Percentiles rank a stretch among this genome's conserved stretches.
Conservation (phyloP, 495 filamentous ascomycete genomes). For the Penicillium flavigenum region DNA sequence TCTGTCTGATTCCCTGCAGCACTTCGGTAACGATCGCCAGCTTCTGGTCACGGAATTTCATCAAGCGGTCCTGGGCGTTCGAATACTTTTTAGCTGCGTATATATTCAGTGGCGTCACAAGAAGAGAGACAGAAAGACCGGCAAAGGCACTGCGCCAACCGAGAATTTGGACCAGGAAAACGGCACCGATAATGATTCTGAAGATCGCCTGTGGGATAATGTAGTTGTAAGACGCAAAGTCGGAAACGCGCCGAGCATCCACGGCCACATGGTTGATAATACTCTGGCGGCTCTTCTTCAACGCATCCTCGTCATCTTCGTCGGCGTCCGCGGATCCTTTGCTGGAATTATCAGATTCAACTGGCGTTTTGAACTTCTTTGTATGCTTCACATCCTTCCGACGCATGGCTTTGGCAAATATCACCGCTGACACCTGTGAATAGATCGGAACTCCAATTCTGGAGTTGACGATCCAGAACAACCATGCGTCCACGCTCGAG, state of each 20-base stretch:
- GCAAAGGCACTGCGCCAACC: conserved; percentile 70
- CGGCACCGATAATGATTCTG: conserved; percentile 62
- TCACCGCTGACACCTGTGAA: conserved; percentile 65
- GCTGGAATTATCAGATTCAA: conserved; percentile 16
- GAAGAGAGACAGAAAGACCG: conserved; percentile 61
- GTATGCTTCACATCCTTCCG: conserved; percentile 70
- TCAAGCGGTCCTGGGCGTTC: conserved; percentile 65
- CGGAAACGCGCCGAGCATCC: conserved; percentile 69
- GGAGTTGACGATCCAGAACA: conserved; percentile 65
- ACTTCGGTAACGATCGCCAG: conserved; percentile 78
- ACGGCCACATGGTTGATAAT: conserved; percentile 79
- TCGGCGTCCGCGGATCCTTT: conserved; percentile 34
- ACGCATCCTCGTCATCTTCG: conserved; percentile 51
- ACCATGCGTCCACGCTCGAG: conserved; percentile 59
- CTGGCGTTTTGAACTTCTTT: conserved; percentile 39
- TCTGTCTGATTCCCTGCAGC: conserved; percentile 78
- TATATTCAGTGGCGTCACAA: conserved; percentile 69
- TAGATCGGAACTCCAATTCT: conserved; percentile 64
- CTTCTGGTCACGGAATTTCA: conserved; percentile 78
- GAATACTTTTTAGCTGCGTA: conserved; percentile 67
- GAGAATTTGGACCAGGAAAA: conserved; percentile 66
- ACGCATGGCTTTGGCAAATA: conserved; percentile 77
- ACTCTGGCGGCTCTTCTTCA: conserved; percentile 68
- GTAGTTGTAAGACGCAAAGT: conserved; percentile 66
- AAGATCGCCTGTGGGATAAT: conserved; percentile 57